Base-by-base conservation (phyloP, 83 land plant genomes). In the Diphasiastrum complanatum region DNA sequence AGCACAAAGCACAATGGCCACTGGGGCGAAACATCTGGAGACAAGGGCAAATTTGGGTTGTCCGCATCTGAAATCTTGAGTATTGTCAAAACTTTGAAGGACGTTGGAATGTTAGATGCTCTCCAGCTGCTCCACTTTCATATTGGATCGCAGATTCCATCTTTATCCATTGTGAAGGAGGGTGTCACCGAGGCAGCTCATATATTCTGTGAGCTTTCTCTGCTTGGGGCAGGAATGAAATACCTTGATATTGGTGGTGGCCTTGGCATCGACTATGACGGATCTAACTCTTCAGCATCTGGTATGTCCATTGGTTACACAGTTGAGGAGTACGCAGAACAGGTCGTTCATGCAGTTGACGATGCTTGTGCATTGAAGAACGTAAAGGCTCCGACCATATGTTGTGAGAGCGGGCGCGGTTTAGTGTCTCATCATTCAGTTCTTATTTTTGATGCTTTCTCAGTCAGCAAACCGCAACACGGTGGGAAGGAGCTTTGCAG, bases 391-490 rank as follows among this genome's bases (percentile, higher is more conserved):
- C 97, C 97, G 1, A 59, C 78, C 5, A 41, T 92, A n/a, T 82
- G 85, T 73, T 86, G 96, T 54, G 97, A 91, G 75, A 91, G 97
- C 37, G 97, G 96, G 12, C 77, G 97, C 0, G 97, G 86, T 0
- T 70, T 91, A 2, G 97, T 91, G 23, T 91, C 96, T 18, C 97
- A 91, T 51, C 97, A 91, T 58, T 91, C 97, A 4, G 74, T 91
- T 11, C 76, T 91, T n/a, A 58, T 91, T 0, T 91, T 91, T 45
- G 96, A 92, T 24, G 96, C 85, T 1, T 61, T 82, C 0, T 76
- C 81, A 0, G 29, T 33, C 34, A 54, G 25, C 58, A 22, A 25
- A 14, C 4, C 29, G 58, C 58, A 28, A 54, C 4, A 10, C 20
- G n/a, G n/a, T n/a, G 52, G n/a, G 29, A 28, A 4, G n/a, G 16